phyloP scores from a whole-genome alignment of 306 rosid species.

The Lablab purpureus region DNA sequence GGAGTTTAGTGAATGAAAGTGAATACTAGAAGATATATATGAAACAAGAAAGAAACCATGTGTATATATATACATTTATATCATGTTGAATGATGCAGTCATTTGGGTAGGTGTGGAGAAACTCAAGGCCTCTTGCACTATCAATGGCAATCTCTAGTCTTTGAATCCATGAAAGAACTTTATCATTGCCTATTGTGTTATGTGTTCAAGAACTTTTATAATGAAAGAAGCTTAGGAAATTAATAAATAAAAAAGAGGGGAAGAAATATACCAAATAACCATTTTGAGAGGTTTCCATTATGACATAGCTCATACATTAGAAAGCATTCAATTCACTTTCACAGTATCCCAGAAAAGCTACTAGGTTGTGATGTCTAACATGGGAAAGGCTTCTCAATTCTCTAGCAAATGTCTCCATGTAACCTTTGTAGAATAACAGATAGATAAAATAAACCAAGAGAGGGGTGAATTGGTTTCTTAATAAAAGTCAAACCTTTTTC shows the following conservation, averaged over 20 bases:
- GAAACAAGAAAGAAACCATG: background rate
- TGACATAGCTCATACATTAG: constrained; percentile 76
- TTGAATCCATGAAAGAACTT: constrained; percentile 65
- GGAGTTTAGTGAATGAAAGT: constrained; percentile 14
- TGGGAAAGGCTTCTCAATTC: constrained; percentile 71
- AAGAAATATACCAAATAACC: constrained; percentile 66
- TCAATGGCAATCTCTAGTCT: constrained; percentile 67
- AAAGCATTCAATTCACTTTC: constrained; percentile 62
- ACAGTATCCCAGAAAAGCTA: constrained; percentile 61
- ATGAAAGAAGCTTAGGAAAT: constrained; percentile 5
- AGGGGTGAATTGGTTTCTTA: too few species aligned
- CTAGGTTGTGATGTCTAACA: constrained; percentile 67
- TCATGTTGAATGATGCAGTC: constrained; percentile 81
- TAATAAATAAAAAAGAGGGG: background rate
- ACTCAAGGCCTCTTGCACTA: constrained; percentile 68
- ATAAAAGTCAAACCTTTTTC: too few species aligned
- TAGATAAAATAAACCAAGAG: too few species aligned
- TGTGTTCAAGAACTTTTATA: background rate
- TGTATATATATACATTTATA: constrained; percentile 58
- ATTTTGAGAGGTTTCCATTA: constrained; percentile 72
- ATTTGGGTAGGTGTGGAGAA: constrained; percentile 66
- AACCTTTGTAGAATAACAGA: too few species aligned
- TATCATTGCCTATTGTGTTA: constrained; percentile 55
- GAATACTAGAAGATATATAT: background rate
- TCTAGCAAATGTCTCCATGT: constrained; percentile 64